Evolutionary conservation across 345 rosid genomes (phyloP), one percentile per base, ranked within the genome.

Genomic region (Camelina laxa): DNA sequence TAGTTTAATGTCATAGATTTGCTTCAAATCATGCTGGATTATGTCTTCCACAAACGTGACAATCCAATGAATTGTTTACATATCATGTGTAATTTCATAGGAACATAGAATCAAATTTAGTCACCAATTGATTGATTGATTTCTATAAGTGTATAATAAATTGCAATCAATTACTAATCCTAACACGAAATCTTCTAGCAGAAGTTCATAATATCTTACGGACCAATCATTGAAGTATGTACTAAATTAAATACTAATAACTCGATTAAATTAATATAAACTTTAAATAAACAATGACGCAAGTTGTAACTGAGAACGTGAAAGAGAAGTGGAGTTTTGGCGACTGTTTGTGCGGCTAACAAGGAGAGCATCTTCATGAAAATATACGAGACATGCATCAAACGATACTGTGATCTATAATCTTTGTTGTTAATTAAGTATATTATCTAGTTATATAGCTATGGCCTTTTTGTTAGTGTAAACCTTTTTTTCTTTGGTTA

Each of bases 271-370:
- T 13, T 50, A 50, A 38, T 49, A 59, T 15, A 49, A 48, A 15
- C 22, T 31, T 24, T 14, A 30, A 60, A 31, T 49, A 61, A 54
- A 69, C 9, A 69, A 75, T 45, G 51, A 44, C 15, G 65, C 75
- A 76, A 76, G 75, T 76, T 69, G 80, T 54, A 76, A 54, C 56
- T 35, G 53, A 76, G 80, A 76, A 69, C 80, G 75, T 76, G 80
- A 69, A 69, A 62, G 65, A 69, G 65, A 75, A 76, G 69, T 68
- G 56, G 74, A 75, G 69, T 74, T 74, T 74, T 61, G 74, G 69
- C 12, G 63, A 51, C 70, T 60, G 75, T 69, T 68, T 75, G 65
- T 68, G 79, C 67, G 79, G 64, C 79, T 61, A 68, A 75, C 13
- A 60, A 60, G 74, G 70, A 54, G 75, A 60, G 79, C 57, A 61